Evolutionary conservation across 192 early-diverging fungal species (phyloP).

Genomic region (Phycomyces blakesleeanus): DNA sequence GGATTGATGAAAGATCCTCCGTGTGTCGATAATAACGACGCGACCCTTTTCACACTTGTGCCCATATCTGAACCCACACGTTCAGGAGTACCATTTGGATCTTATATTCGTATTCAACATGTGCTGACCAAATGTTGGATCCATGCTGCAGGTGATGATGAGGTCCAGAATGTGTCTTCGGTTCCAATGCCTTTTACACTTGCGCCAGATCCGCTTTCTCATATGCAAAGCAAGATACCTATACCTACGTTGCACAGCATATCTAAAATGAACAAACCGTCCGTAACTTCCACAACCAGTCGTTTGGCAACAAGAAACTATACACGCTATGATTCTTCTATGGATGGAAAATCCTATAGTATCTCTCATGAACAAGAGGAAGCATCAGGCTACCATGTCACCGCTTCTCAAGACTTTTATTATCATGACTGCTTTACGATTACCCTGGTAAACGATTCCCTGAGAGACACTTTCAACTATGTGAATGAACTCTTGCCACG

Average conservation of each 20-base stretch:
- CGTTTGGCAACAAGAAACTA: not conserved
- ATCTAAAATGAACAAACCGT: not conserved
- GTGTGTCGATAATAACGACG: conserved; percentile 6
- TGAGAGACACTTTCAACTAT: conserved; percentile 15
- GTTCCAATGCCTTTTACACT: not conserved
- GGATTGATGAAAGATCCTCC: conserved; percentile 15
- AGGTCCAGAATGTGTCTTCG: not conserved
- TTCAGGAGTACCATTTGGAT: conserved; percentile 12
- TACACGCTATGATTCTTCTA: conserved; percentile 1
- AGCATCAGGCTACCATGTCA: not conserved
- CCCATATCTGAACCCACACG: conserved; percentile 9
- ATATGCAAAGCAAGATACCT: conserved; percentile 2
- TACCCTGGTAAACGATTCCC: conserved; percentile 1
- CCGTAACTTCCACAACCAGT: not conserved
- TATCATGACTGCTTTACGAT: conserved; percentile 25
- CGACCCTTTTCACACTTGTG: conserved; percentile 14
- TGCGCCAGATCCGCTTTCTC: not conserved
- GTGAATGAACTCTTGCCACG: conserved; percentile 21
- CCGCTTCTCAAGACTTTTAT: conserved; percentile 19
- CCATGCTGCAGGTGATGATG: conserved; percentile 14
- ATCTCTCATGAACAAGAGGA: not conserved
- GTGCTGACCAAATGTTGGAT: conserved; percentile 18
- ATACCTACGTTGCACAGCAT: not conserved
- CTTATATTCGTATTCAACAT: conserved; percentile 22
- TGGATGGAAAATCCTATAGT: not conserved